phyloP scores from a whole-genome alignment of 2,329 filamentous ascomycete species.

The Anthostomella pinea region DNA sequence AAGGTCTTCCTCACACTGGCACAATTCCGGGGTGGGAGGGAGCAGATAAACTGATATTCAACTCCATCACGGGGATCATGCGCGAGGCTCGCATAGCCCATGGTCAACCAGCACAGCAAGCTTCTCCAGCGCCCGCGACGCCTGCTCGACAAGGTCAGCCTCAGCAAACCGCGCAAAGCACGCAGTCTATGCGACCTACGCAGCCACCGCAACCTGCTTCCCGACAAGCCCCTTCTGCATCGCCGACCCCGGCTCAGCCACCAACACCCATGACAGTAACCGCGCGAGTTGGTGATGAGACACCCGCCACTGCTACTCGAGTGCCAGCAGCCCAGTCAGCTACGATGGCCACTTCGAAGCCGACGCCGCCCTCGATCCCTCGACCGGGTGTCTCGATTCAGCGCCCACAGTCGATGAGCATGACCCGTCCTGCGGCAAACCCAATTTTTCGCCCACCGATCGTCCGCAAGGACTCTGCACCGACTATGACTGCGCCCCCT shows the following conservation, averaged over 20 bases:
- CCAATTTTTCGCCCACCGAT: constrained; percentile 22
- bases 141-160: constrained; percentile 9
- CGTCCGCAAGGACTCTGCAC: constrained; percentile 15
- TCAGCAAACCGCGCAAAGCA: constrained; percentile 18
- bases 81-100: constrained; percentile 27
- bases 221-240: constrained; percentile 22
- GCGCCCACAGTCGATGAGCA: constrained; percentile 23
- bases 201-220: constrained; percentile 14
- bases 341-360: constrained; percentile 5
- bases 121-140: constrained; percentile 12
- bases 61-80: constrained; percentile 31
- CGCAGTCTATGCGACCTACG: constrained; percentile 14
- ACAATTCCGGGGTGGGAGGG: constrained; percentile 30
- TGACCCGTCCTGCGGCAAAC: constrained; percentile 22
- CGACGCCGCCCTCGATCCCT: constrained; percentile 11
- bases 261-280: constrained; percentile 7
- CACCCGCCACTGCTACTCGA: constrained; percentile 2
- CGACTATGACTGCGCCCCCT: constrained; percentile 8
- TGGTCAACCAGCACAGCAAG: constrained; percentile 16
- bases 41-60: constrained; percentile 30
- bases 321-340: constrained; percentile 5
- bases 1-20: constrained; percentile 27
- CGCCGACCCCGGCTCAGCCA: constrained; percentile 21
- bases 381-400: constrained; percentile 24
- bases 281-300: constrained; percentile 11